Conservation (phyloP, 2,329 filamentous ascomycete genomes). For the Fusarium anthophilum region DNA sequence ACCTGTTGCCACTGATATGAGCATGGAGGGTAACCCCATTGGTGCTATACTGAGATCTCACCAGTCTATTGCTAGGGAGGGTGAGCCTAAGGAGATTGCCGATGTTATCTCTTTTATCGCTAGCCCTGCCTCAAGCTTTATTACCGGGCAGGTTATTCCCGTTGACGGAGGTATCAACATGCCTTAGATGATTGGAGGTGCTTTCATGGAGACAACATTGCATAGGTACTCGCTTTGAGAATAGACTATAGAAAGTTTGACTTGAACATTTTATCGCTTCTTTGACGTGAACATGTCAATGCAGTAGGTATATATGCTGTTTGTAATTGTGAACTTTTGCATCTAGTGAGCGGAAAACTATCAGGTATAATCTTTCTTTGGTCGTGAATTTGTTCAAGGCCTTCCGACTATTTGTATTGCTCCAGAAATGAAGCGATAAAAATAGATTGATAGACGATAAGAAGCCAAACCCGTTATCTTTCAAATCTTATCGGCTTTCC, state of each 20-base stretch:
- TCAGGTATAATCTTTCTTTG: no score
- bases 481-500: not conserved
- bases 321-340: accelerated
- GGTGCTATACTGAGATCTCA: not conserved
- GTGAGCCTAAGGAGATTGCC: not conserved
- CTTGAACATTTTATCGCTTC: not conserved
- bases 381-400: accelerated
- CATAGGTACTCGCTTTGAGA: not conserved
- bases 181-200: not conserved
- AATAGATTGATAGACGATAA: not conserved
- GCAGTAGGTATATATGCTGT: no score
- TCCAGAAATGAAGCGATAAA: not conserved
- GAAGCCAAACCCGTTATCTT: not conserved
- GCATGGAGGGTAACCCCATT: not conserved
- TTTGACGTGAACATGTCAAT: no score
- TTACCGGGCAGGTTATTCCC: slow-evolving; percentile 12
- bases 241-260: not conserved
- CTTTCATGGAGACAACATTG: accelerated
- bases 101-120: slow-evolving; percentile 4
- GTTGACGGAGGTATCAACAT: slow-evolving; percentile 10
- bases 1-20: slow-evolving; percentile 10
- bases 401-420: not conserved
- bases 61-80: slow-evolving; percentile 6
- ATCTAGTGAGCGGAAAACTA: no score
- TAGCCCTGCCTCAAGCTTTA: slow-evolving; percentile 5